A percentile compares a stretch with the other conserved stretches of the same genome.
Conservation (phyloP, 495 filamentous ascomycete species). For the Penicillium psychrofluorescens region DNA sequence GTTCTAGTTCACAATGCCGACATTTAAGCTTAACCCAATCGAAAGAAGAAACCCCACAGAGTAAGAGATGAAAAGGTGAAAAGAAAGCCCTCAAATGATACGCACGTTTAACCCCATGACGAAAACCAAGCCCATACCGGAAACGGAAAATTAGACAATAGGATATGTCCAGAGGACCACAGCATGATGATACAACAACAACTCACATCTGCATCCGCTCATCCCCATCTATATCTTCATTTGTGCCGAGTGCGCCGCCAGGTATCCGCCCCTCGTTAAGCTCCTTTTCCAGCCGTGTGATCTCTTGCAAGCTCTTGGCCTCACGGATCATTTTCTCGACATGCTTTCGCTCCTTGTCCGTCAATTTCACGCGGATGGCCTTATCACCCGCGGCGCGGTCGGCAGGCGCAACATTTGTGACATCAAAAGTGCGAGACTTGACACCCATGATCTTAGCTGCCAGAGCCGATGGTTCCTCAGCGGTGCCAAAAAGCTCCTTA, state of each 20-base stretch:
- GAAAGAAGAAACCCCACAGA: too few species aligned
- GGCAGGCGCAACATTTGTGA: slow-evolving; percentile 37
- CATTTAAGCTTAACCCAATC: too few species aligned
- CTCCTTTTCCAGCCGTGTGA: slow-evolving; percentile 74
- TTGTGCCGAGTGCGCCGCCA: slow-evolving; percentile 47
- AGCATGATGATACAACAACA: too few species aligned
- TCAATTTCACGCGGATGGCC: slow-evolving; percentile 61
- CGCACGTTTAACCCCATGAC: too few species aligned
- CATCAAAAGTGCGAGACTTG: slow-evolving; percentile 78
- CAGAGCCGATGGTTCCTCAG: slow-evolving; percentile 66
- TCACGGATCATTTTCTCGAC: slow-evolving; percentile 70
- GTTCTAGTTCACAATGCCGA: too few species aligned
- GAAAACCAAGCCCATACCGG: too few species aligned
- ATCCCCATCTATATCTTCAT: slow-evolving; percentile 27
- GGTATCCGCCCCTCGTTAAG: slow-evolving; percentile 82
- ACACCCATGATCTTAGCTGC: slow-evolving; percentile 84
- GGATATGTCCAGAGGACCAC: too few species aligned
- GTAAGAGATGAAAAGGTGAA: too few species aligned
- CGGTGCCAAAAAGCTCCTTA: slow-evolving; percentile 72
- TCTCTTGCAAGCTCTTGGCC: slow-evolving; percentile 81
- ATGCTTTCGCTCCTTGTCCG: slow-evolving; percentile 60
- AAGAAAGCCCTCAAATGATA: too few species aligned
- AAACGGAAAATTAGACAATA: too few species aligned
- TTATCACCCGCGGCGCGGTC: slow-evolving; percentile 47
- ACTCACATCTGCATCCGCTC: slow-evolving; percentile 29